Conservation (phyloP, 139 green algal species). For the Picochlorum sp. region DNA sequence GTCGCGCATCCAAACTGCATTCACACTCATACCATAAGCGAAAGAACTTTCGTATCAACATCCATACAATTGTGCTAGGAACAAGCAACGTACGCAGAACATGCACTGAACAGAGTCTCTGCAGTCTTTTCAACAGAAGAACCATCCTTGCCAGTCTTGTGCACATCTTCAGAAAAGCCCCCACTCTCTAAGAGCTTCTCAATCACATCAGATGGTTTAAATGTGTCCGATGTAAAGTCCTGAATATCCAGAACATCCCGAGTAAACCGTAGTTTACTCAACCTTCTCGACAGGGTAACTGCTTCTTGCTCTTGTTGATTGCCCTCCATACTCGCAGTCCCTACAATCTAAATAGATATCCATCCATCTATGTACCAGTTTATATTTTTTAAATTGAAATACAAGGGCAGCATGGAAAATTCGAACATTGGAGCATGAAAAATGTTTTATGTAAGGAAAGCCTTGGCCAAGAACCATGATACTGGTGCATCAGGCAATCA, state of each 20-base stretch:
- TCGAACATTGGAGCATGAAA: no score
- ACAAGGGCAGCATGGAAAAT: no score
- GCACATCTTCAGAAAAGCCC: neutral
- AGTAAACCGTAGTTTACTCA: conserved; percentile 4
- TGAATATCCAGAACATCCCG: conserved; percentile 1
- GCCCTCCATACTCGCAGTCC: neutral
- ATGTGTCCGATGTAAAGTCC: neutral
- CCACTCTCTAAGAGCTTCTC: conserved; percentile 2
- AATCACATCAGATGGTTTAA: neutral
- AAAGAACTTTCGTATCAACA: no score
- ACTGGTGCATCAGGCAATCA: no score
- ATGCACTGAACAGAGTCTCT: no score
- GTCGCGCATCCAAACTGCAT: neutral
- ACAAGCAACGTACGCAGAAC: no score
- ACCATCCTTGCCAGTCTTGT: neutral
- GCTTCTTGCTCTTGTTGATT: conserved; percentile 1
- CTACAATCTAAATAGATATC: no score
- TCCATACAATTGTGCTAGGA: no score
- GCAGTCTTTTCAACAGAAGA: neutral
- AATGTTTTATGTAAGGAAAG: no score
- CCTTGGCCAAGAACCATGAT: no score
- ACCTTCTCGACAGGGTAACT: neutral
- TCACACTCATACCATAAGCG: neutral
- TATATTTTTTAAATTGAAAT: no score
- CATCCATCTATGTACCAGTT: no score